Conservation (phyloP, 1,284 basidiomycete species). For the Anthracocystis panici-leucophaei region DNA sequence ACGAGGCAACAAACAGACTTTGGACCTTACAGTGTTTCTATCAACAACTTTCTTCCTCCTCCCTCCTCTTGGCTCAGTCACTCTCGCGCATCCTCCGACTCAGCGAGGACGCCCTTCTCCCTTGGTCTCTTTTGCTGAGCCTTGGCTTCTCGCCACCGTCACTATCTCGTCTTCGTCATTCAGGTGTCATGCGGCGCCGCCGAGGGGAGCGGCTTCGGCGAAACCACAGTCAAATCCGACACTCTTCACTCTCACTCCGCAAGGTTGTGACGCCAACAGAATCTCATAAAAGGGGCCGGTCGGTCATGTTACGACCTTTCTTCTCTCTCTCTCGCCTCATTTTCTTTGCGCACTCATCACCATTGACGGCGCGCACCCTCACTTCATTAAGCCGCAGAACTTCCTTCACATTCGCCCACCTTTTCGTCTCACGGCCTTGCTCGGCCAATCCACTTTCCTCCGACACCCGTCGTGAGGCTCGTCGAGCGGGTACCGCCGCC, state of each 20-base stretch:
- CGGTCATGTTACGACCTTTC: background rate
- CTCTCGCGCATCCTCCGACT: no score
- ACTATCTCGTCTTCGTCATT: no score
- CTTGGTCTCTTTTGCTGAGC: no score
- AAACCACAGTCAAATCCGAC: background rate
- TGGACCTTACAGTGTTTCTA: no score
- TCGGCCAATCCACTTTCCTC: background rate
- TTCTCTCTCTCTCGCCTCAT: background rate
- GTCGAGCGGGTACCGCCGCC: background rate
- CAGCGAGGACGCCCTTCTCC: no score
- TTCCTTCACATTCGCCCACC: background rate
- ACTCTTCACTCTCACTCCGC: no score
- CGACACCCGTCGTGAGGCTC: background rate
- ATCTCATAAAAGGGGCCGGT: constrained; percentile 3
- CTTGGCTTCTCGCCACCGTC: no score
- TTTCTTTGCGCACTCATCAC: background rate
- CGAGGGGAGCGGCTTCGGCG: background rate
- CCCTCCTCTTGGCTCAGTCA: no score
- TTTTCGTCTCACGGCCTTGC: background rate
- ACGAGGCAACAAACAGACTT: background rate
- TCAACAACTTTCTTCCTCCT: no score
- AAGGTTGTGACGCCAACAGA: no score
- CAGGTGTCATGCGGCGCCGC: no score
- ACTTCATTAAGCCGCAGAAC: constrained; percentile 7
- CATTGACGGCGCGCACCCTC: constrained; percentile 5